A percentile compares a stretch with the other conserved stretches of the same genome.
phyloP scores from a whole-genome alignment of 1,139 yeast species.

The Protomyces arabidopsidicola region DNA sequence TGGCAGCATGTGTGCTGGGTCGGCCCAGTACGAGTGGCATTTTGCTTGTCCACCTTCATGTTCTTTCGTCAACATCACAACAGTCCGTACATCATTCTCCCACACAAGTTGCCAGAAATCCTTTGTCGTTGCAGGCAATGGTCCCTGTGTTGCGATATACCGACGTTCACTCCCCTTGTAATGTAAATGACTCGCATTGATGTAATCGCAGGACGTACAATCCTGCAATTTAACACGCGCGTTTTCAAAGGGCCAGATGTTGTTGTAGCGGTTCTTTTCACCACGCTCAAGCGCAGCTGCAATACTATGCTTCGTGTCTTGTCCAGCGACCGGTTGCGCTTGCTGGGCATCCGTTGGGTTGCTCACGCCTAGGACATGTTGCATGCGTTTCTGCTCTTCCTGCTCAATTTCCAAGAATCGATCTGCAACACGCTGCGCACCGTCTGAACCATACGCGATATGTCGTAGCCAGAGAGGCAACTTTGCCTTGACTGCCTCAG shows the following conservation, averaged over 20 bases:
- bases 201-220: conserved; percentile 46
- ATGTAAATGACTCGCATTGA: conserved; percentile 58
- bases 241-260: conserved; percentile 77
- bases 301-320: conserved; percentile 44
- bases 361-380: conserved; percentile 34
- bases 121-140: conserved; percentile 65
- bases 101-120: conserved; percentile 79
- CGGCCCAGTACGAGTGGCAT: conserved; percentile 56
- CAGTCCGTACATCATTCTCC: conserved; percentile 56
- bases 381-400: conserved; percentile 41
- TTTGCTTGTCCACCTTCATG: conserved; percentile 52
- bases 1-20: conserved; percentile 13
- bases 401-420: conserved; percentile 42
- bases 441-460: conserved; percentile 36
- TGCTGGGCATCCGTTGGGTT: conserved; percentile 32
- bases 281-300: conserved; percentile 76
- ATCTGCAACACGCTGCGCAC: conserved; percentile 40
- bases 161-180: conserved; percentile 40
- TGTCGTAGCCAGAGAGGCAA: conserved; percentile 42
- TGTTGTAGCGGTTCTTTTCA: conserved; percentile 62
- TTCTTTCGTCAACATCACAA: conserved; percentile 63
- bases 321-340: conserved; percentile 37
- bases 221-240: conserved; percentile 56
- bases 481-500: conserved; percentile 8
- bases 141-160: conserved; percentile 85